These are phyloP conservation scores for Pseudogymnoascus sp. DNA, from an alignment of 2,329 filamentous ascomycete species.

Conservation along the genomic window DNA sequence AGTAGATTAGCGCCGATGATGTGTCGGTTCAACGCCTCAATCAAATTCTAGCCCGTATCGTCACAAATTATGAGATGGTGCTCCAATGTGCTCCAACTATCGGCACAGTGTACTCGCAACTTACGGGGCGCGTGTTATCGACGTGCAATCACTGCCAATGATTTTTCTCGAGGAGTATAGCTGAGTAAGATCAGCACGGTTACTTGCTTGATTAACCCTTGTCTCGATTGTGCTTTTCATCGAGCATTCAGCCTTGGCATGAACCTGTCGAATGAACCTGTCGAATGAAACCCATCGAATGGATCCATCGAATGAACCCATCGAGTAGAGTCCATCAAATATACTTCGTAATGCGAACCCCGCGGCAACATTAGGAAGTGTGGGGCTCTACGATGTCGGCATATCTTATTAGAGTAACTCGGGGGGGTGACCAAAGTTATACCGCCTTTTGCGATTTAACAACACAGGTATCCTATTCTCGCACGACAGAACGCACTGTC, in stretches of 20 bases:
- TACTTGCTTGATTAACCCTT: neutral
- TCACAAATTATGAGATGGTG: neutral
- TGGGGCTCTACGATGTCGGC: neutral
- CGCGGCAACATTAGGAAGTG: neutral
- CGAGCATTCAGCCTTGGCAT: neutral
- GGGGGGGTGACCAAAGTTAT: neutral
- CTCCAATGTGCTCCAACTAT: neutral
- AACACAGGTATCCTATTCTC: neutral
- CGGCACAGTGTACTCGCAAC: neutral
- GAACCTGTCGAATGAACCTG: neutral
- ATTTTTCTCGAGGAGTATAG: neutral
- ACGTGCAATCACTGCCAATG: neutral
- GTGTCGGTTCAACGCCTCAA: neutral
- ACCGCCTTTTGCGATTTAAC: neutral
- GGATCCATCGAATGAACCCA: neutral
- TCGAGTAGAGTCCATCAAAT: neutral
- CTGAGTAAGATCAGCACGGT: neutral
- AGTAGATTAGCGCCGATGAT: neutral
- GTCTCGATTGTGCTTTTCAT: neutral
- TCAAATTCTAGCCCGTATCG: no score
- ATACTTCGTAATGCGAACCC: neutral
- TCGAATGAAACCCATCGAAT: no score
- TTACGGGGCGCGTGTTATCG: neutral
- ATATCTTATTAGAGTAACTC: neutral
- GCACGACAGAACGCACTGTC: neutral